These are phyloP conservation scores for Taiwanofungus camphoratus DNA, from an alignment of 1,284 basidiomycete genomes.

Conservation along the genomic window DNA sequence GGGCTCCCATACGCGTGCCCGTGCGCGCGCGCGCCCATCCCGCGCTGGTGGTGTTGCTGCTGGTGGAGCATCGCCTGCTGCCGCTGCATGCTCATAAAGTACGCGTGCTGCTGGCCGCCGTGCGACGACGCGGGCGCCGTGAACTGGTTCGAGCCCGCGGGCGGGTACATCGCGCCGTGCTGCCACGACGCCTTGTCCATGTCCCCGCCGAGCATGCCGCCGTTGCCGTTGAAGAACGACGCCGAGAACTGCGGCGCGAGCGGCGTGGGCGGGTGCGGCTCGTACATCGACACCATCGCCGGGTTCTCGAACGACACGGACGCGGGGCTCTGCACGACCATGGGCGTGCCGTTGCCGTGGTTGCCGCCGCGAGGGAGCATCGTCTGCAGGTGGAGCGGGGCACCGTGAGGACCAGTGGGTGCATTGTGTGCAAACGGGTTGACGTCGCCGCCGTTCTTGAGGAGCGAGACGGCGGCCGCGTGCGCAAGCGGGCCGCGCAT, in stretches of 20 bases:
- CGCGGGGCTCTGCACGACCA: conserved; percentile 29
- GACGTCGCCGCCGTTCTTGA: conserved; percentile 14
- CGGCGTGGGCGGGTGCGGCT: conserved; percentile 22
- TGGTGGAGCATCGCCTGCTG: conserved; percentile 26
- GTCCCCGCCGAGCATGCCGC: conserved; percentile 15
- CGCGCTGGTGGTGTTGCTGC: conserved; percentile 19
- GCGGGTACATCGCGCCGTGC: conserved; percentile 25
- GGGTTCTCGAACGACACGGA: conserved; percentile 32
- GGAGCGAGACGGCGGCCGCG: conserved; percentile 12
- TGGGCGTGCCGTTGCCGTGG: conserved; percentile 22
- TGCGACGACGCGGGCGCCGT: conserved; percentile 31
- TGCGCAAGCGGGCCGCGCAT: conserved; percentile 20
- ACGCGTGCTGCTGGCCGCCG: conserved; percentile 22
- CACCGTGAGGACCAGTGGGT: conserved; percentile 16
- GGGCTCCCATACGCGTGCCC: conserved; percentile 25
- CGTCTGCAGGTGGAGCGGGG: conserved; percentile 25
- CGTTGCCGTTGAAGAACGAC: conserved; percentile 21
- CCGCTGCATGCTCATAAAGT: conserved; percentile 29
- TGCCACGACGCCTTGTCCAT: conserved; percentile 23
- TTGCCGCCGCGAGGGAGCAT: conserved; percentile 25
- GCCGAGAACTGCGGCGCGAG: conserved; percentile 18
- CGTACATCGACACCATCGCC: conserved; percentile 30
- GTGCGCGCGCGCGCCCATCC: conserved; percentile 11
- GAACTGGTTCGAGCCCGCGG: conserved; percentile 29
- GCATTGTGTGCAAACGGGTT: conserved; percentile 28